These are phyloP conservation scores for Chrysochromulina parva DNA, from an alignment of 78 protist species.

Conservation along the genomic window DNA sequence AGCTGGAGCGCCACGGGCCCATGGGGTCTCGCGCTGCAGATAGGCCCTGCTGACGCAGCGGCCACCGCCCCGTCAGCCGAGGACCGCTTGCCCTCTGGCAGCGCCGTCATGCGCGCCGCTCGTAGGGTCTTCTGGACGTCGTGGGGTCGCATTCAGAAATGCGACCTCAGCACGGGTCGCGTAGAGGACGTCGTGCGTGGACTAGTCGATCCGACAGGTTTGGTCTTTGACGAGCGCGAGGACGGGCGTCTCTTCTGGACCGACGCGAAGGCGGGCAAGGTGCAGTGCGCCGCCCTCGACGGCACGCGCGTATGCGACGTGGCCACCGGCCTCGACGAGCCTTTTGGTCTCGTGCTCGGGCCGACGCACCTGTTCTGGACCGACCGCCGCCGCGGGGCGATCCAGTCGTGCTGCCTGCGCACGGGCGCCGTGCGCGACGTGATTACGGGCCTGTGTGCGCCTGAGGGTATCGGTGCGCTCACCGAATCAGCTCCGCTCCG, in stretches of 20 bases:
- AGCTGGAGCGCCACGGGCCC: neutral
- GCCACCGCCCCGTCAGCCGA: neutral
- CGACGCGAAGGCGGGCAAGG: neutral
- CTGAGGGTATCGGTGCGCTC: neutral
- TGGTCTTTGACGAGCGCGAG: neutral
- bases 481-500: neutral
- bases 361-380: neutral
- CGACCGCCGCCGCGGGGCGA: neutral
- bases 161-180: neutral
- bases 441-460: neutral
- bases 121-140: neutral
- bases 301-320: neutral
- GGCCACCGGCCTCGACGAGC: neutral
- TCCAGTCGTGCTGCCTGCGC: neutral
- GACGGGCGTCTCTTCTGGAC: neutral
- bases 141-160: neutral
- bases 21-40: neutral
- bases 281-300: neutral
- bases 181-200: neutral
- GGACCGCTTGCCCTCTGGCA: neutral
- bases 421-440: neutral
- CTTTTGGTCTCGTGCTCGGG: neutral
- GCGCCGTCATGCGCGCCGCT: neutral
- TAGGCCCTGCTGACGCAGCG: neutral
- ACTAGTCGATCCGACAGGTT: neutral